Conservation (phyloP, 495 filamentous ascomycete species). For the Bacidia gigantensis region DNA sequence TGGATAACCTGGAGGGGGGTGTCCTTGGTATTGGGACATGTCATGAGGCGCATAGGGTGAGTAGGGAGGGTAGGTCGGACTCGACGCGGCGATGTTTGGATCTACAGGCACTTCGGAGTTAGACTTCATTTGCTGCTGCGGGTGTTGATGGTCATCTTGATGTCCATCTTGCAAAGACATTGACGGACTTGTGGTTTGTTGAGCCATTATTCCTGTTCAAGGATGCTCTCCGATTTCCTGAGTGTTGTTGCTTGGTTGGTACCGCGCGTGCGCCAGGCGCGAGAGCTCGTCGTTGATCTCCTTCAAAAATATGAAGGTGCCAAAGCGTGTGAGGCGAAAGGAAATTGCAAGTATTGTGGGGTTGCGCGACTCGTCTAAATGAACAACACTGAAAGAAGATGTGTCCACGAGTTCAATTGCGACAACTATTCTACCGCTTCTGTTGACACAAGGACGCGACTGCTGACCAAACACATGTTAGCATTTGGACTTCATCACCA, state of each 20-base stretch:
- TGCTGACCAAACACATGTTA: conserved; percentile 18
- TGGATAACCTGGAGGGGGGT: conserved; percentile 42
- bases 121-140: conserved; percentile 65
- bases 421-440: conserved; percentile 72
- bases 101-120: conserved; percentile 97
- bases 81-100: conserved; percentile 87
- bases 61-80: conserved; percentile 79
- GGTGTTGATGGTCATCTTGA: conserved; percentile 50
- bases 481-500: background rate
- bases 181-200: conserved; percentile 87
- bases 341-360: background rate
- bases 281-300: background rate
- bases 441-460: conserved; percentile 59
- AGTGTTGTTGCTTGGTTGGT: background rate
- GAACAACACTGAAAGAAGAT: background rate
- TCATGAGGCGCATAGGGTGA: conserved; percentile 83
- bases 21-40: conserved; percentile 55
- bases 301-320: background rate
- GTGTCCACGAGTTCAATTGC: conserved; percentile 95
- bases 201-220: conserved; percentile 84
- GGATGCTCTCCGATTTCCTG: conserved; percentile 24
- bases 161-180: conserved; percentile 64
- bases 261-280: background rate
- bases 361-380: background rate
- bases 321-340: background rate